Base-by-base conservation (phyloP, 1,139 yeast genomes). In the Diutina scorzettiae region DNA sequence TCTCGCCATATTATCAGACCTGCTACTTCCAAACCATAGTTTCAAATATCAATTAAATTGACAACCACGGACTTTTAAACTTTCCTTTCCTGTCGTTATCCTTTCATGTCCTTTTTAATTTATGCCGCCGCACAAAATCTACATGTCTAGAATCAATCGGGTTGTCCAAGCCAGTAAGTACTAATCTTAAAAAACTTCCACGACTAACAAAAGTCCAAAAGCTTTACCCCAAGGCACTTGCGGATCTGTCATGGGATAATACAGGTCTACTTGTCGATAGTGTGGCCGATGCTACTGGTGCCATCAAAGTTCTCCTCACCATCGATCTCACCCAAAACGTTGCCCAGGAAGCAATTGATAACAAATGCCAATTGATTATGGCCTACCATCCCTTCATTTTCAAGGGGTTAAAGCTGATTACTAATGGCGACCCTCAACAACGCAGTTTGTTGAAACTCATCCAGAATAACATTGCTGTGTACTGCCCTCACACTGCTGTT, bases 341-440 rank as follows among this genome's bases (percentile, higher is more conserved):
- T 0, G 91, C 83, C 3, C 80, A 80, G 5, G 99, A 93, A 58
- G 97, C 97, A 1, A 62, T 91, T 27, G 53, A 54, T 2, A 52
- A 64, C 4, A 61, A 72, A 1, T 52, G 70, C 34, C 69, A 71
- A 46, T 56, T 86, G 43, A 69, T 93, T 16, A 61, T 93, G 55
- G 94, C 97, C 0, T 93, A 93, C 58, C 98, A 86, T 55, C 99
- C 99, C 1, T 86, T 91, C 56, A 86, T 93, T 39, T 93, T 93
- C 68, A 67, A 83, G 24, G 95, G 95, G 0, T 72, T 93, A 58
- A 93, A 89, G 58, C 64, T 78, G n/a, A 73, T 93, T 44, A 71
- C 78, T 1, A 64, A 71, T 2, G 53, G 59, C 5, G 86, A 85
- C 51, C 80, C 95, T 0, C 97, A 91, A 57, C 97, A 91, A 55